These are phyloP conservation scores for Kalmanozyma brasiliensis DNA, from an alignment of 1,284 basidiomycete species.

Conservation along the genomic window DNA sequence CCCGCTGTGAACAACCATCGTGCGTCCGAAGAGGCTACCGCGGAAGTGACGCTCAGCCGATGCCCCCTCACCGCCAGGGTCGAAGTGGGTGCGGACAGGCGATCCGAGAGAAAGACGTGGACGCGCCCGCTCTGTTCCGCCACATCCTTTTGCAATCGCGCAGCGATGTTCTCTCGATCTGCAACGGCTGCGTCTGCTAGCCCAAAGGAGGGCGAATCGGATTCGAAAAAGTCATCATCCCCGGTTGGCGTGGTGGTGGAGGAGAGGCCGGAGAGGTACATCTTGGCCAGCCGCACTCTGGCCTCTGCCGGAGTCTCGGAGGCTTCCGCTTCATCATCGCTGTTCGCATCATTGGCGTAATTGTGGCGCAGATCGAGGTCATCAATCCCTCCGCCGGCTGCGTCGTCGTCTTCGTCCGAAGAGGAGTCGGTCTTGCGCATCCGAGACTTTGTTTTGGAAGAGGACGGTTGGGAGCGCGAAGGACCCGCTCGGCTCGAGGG, in stretches of 20 bases:
- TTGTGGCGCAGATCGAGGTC: conserved; percentile 60
- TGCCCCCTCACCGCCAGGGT: conserved; percentile 75
- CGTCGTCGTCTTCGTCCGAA: conserved; percentile 27
- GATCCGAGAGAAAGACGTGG: conserved; percentile 75
- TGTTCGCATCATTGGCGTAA: conserved; percentile 39
- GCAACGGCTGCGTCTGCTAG: conserved; percentile 88
- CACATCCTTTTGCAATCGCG: conserved; percentile 76
- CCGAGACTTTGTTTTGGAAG: too few species aligned
- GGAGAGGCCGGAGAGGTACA: conserved; percentile 84
- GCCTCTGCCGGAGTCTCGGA: conserved; percentile 91
- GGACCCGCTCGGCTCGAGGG: conserved; percentile 23
- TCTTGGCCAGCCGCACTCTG: conserved; percentile 84
- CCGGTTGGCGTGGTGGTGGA: conserved; percentile 3
- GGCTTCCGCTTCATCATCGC: conserved; percentile 54
- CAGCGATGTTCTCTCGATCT: conserved; percentile 88
- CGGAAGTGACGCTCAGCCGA: conserved; percentile 79
- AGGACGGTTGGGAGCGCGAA: conserved; percentile 16
- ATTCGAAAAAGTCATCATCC: conserved; percentile 51
- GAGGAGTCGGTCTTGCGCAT: too few species aligned
- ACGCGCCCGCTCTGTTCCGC: conserved; percentile 71
- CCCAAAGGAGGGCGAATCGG: conserved; percentile 69
- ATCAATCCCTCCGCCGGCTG: conserved; percentile 40
- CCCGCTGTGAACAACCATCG: conserved; percentile 71
- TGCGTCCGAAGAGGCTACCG: conserved; percentile 77
- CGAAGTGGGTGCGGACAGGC: conserved; percentile 53